These are phyloP conservation scores for Picea glauca DNA, from an alignment of 75 land plant genomes.

Conservation along the genomic window DNA sequence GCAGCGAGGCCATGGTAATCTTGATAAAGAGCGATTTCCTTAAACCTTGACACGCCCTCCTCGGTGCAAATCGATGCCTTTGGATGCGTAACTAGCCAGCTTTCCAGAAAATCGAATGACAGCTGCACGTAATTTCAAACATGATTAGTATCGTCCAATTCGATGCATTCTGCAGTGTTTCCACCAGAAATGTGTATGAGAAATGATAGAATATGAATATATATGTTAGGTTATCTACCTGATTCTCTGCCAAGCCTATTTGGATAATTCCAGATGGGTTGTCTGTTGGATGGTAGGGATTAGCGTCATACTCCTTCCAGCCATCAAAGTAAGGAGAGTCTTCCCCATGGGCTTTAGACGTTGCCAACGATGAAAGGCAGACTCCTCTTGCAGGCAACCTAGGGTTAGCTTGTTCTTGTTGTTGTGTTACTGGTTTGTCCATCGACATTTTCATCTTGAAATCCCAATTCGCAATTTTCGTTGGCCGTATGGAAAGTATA, in stretches of 20 bases:
- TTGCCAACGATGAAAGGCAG: constrained; percentile 9
- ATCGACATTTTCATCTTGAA: too few relatives aligned
- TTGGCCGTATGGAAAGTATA: too few relatives aligned
- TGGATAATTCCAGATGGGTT: constrained; percentile 60
- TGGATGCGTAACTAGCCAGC: constrained; percentile 41
- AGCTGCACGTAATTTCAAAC: constrained; percentile 12
- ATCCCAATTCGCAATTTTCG: too few relatives aligned
- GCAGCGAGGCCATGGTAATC: constrained; percentile 54
- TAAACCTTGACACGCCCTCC: constrained; percentile 18
- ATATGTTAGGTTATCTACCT: constrained; percentile 11
- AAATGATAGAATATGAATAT: too few relatives aligned
- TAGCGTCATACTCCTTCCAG: constrained; percentile 30
- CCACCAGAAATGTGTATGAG: too few relatives aligned
- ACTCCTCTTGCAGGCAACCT: too few relatives aligned
- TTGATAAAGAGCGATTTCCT: constrained; percentile 61
- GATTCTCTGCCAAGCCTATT: constrained; percentile 46
- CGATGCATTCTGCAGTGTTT: too few relatives aligned
- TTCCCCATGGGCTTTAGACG: constrained; percentile 28
- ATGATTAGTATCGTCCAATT: too few relatives aligned
- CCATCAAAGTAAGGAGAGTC: constrained; percentile 47
- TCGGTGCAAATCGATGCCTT: constrained; percentile 32
- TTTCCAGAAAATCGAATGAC: constrained; percentile 58
- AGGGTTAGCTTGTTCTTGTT: too few relatives aligned
- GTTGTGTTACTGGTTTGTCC: too few relatives aligned
- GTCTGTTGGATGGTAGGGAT: constrained; percentile 30